Base-by-base conservation (phyloP, 2,329 filamentous ascomycete genomes). In the Neonectria sp. region DNA sequence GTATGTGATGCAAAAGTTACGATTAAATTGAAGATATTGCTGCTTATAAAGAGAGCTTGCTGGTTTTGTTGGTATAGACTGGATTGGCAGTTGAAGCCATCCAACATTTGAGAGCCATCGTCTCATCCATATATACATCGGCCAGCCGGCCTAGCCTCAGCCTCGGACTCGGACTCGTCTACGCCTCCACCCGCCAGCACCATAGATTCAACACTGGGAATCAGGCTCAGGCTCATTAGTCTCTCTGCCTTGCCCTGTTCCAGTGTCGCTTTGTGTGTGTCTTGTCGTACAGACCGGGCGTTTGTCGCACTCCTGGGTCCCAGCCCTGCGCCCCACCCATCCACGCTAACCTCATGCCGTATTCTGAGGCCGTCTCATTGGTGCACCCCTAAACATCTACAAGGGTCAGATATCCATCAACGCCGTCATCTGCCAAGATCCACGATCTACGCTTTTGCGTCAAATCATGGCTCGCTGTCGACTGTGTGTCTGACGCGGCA, bases 321-420 rank as follows among this genome's bases (percentile, higher is more conserved):
- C 48, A 35, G 60, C 31, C 64, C 55, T 12, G 37, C 48, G 21
- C 27, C 17, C 58, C 53, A 61, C 51, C 17, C 40, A 29, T 31
- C 48, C 45, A 55, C 57, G 25, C 61, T 58, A 68, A 62, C 57
- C 65, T 60, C 65, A 61, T 55, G 13, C 56, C 52, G 61, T 68
- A 68, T 65, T 65, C 65, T 43, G 37, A 57, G 61, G 35, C 33
- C 40, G 53, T 37, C 53, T 58, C 35, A 68, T 68, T 68, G 57
- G 62, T 51, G 33, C 52, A 45, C 46, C 13, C 7, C 24, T 52
- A 25, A 33, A 37, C 45, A 48, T 46, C 43, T 46, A 45, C 25
- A 55, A 46, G 37, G 31, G 53, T 21, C 8, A 45, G 24, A 58
- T 56, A 27, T 25, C 40, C 29, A 49, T 45, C 29, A 56, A 57